Conservation (phyloP, 176 grass and related monocot genomes). For the Saccharum spontaneum region DNA sequence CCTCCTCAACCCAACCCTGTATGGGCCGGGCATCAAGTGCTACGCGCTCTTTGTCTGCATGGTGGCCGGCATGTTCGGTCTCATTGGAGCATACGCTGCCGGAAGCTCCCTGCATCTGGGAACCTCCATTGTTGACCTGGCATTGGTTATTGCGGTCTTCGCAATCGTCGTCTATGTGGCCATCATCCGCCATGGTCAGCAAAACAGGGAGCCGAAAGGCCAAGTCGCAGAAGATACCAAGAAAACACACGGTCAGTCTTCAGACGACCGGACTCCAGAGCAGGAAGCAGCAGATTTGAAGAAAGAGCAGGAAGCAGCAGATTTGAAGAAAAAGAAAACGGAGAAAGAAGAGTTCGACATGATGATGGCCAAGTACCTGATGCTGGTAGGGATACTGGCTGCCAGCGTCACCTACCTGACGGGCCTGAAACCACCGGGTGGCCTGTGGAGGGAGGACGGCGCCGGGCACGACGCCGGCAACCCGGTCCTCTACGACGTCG, state of each 20-base stretch:
- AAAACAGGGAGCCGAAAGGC: no score
- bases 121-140: neutral
- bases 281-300: no score
- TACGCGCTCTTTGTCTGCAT: slow-evolving; percentile 21
- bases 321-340: no score
- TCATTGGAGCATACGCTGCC: slow-evolving; percentile 1
- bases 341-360: no score
- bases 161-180: no score
- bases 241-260: no score
- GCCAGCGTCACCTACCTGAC: slow-evolving; percentile 19
- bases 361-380: neutral
- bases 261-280: no score
- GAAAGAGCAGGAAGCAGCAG: no score
- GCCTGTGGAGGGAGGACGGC: neutral
- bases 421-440: slow-evolving; percentile 28
- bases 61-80: neutral
- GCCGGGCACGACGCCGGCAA: neutral
- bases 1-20: slow-evolving; percentile 14
- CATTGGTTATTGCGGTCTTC: neutral
- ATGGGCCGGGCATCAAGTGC: slow-evolving; percentile 14
- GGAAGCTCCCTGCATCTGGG: neutral
- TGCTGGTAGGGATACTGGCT: slow-evolving; percentile 14
- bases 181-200: neutral
- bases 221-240: no score
- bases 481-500: neutral